Percentiles rank a stretch among this genome's conserved stretches.
Conservation (phyloP, 1,284 basidiomycete genomes). For the Mrakiaceae sp. region DNA sequence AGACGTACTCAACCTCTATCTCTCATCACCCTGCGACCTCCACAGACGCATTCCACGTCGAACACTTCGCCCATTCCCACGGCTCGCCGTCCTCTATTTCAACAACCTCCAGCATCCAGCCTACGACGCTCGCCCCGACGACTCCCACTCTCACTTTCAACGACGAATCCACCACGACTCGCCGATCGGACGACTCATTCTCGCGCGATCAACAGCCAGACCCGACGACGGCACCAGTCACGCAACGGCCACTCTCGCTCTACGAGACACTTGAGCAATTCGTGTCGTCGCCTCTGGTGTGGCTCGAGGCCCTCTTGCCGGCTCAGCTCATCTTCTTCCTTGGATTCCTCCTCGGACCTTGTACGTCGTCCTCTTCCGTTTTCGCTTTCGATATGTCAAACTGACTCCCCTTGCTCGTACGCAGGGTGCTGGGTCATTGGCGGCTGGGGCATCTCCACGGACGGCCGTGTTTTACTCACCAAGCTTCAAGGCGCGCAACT, state of each 20-base stretch:
- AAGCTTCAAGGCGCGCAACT: slow-evolving; percentile 8
- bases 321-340: slow-evolving; percentile 8
- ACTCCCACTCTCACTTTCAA: neutral
- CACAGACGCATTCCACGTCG: too few relatives aligned
- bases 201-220: neutral
- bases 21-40: too few relatives aligned
- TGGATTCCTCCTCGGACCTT: slow-evolving; percentile 13
- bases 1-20: too few relatives aligned
- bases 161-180: neutral
- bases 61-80: too few relatives aligned
- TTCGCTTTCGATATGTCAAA: neutral
- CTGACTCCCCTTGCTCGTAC: neutral
- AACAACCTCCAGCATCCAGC: neutral
- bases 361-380: neutral
- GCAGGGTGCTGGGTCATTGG: slow-evolving; percentile 13
- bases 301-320: slow-evolving; percentile 10
- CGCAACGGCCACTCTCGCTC: neutral
- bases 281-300: neutral
- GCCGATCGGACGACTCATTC: neutral
- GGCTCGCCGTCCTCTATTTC: neutral
- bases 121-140: neutral
- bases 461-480: slow-evolving; percentile 10
- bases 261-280: neutral
- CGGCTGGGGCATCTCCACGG: slow-evolving; percentile 15
- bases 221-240: neutral